Evolutionary conservation across 352 stramenopile species (phyloP).

Genomic region (Phytophthora sp.): DNA sequence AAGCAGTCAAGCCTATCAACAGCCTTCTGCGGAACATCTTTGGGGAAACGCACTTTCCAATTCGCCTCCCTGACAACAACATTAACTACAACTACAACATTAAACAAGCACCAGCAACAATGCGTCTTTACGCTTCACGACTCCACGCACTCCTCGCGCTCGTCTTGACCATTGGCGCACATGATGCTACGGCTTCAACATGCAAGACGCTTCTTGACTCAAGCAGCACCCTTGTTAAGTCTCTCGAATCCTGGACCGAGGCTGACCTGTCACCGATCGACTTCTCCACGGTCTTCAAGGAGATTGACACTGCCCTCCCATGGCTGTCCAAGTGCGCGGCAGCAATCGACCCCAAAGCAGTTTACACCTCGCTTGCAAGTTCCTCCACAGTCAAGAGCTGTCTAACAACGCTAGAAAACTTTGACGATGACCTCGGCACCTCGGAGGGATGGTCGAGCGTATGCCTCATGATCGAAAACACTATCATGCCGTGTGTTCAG

Average conservation of each 20-base stretch:
- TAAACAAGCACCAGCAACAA: not conserved
- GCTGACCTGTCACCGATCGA: constrained; percentile 8
- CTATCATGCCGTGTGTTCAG: constrained; percentile 41
- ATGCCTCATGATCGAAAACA: constrained; percentile 39
- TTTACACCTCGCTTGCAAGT: constrained; percentile 17
- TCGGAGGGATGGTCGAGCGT: constrained; percentile 1
- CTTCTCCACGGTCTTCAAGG: constrained; percentile 20
- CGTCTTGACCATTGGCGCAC: not conserved
- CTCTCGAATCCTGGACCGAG: not conserved
- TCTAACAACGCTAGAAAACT: constrained; percentile 23
- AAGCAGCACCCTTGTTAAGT: not conserved
- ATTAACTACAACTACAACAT: not conserved
- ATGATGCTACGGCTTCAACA: not conserved
- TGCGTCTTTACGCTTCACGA: constrained; percentile 5
- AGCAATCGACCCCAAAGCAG: constrained; percentile 31
- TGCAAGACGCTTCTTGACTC: constrained; percentile 22
- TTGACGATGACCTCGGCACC: constrained; percentile 2
- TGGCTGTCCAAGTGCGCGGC: constrained; percentile 53
- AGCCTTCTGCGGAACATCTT: too few species aligned
- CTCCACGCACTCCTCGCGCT: not conserved
- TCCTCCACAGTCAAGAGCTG: constrained; percentile 33
- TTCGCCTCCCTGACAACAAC: not conserved
- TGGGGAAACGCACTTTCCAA: not conserved
- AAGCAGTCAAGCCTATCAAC: too few species aligned
- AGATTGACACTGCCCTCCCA: constrained; percentile 33